Base-by-base conservation (phyloP, 257 asterid species). In the Rauvolfia tetraphylla region DNA sequence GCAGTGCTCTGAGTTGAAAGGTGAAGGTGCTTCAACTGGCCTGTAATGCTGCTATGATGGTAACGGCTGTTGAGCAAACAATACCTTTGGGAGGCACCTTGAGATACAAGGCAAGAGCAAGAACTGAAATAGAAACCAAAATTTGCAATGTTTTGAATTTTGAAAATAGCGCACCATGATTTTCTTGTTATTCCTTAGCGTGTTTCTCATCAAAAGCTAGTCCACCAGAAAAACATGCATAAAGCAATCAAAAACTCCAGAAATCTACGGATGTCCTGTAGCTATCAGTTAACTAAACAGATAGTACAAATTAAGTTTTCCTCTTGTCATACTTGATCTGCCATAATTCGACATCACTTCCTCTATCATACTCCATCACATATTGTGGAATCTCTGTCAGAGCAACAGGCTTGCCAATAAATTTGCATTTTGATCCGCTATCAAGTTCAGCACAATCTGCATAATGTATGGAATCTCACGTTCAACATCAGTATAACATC, bases 301-400 rank as follows among this genome's bases (percentile, higher is more conserved):
- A 18, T 29, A 18, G 5, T 41, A 10, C 69, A 71, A 13, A 27
- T 29, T 33, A 63, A 23, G 44, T 7, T 33, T 51, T 33, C n/a
- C 44, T 68, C 51, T 65, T 76, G 48, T 23, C 76, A 68, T 88
- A 85, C 85, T 83, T 86, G 53, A 95, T 92, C 84, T 85, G 82
- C 98, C 98, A 95, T 68, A 95, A 68, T 88, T 92, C 99, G 10
- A 93, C 95, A 31, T 90, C 96, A 18, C 75, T 82, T 76, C 97
- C 98, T 66, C 99, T 88, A 39, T 86, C 84, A 53, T 93, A 95
- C 54, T 84, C 90, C 63, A 61, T 81, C 72, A 90, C 92, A 34
- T 90, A 89, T 80, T 88, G 89, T 17, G 98, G 99, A 66, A 91
- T 89, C 82, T 81, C 85, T 8, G 74, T 80, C 42, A 91, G 88